These are phyloP conservation scores for Takakia lepidozioides DNA, from an alignment of 225 moss, liverwort and hornwort genomes.

Conservation along the genomic window DNA sequence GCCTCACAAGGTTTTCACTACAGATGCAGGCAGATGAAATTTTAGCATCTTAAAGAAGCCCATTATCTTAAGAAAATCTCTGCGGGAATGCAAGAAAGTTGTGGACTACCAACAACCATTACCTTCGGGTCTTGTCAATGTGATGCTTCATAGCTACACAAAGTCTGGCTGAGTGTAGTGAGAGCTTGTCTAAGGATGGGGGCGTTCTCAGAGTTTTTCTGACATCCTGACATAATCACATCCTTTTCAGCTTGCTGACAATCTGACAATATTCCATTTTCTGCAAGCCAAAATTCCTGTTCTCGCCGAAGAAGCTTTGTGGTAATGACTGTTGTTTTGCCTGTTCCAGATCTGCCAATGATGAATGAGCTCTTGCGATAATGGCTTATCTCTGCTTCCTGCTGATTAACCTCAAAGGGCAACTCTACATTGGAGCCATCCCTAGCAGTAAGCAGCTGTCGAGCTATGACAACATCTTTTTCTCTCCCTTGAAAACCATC, in stretches of 20 bases:
- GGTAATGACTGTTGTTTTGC: slow-evolving; percentile 26
- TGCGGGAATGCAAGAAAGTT: neutral
- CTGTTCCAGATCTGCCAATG: slow-evolving; percentile 26
- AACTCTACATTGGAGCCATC: no score
- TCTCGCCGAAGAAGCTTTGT: slow-evolving; percentile 22
- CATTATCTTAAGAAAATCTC: neutral
- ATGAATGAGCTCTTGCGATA: slow-evolving; percentile 20
- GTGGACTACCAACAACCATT: neutral
- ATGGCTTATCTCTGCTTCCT: slow-evolving; percentile 15
- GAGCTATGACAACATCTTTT: no score
- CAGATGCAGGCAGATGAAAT: neutral
- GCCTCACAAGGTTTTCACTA: neutral
- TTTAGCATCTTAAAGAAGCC: neutral
- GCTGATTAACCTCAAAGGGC: no score
- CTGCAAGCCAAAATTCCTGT: no score
- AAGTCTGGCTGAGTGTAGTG: slow-evolving; percentile 40
- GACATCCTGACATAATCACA: slow-evolving; percentile 9
- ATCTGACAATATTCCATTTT: slow-evolving; percentile 8
- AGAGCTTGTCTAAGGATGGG: slow-evolving; percentile 10
- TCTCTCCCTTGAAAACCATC: no score
- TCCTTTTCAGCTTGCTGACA: slow-evolving; percentile 7
- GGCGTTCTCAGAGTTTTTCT: slow-evolving; percentile 6
- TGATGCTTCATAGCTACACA: slow-evolving; percentile 56
- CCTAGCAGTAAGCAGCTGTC: no score
- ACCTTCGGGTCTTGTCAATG: slow-evolving; percentile 38